phyloP scores from a whole-genome alignment of 768 basidiomycete species.

The Mycena leptocephala region DNA sequence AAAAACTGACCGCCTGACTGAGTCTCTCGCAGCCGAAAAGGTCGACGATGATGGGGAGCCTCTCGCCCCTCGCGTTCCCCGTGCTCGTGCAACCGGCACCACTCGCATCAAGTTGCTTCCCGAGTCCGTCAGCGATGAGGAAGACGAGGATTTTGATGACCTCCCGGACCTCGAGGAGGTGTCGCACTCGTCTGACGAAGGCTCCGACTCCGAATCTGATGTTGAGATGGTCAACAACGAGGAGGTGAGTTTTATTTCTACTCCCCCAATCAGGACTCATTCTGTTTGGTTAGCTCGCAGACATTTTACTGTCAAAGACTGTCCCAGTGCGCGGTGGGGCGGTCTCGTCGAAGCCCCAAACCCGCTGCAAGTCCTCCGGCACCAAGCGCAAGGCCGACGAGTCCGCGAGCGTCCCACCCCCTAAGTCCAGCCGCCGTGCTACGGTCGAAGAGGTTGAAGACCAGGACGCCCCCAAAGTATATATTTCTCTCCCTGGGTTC shows the following conservation, averaged over 20 bases:
- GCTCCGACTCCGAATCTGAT: background rate
- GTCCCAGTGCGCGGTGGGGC: background rate
- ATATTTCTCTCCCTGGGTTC: background rate
- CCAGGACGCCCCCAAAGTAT: background rate
- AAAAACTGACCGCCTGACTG: too few species aligned
- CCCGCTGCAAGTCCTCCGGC: background rate
- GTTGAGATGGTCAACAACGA: background rate
- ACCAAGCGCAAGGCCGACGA: conserved; percentile 6
- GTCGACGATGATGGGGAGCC: too few species aligned
- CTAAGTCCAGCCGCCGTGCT: background rate
- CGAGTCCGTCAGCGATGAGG: background rate
- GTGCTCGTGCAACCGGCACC: background rate
- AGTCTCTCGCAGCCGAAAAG: too few species aligned
- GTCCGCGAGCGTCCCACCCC: background rate
- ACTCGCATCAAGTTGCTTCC: background rate
- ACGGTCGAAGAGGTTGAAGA: conserved; percentile 5
- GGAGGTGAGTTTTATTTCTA: background rate
- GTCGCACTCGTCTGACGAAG: background rate
- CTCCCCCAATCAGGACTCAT: background rate
- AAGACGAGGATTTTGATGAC: background rate
- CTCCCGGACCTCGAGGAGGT: background rate
- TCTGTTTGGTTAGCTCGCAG: background rate
- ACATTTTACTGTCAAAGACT: background rate
- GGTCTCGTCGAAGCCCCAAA: background rate
- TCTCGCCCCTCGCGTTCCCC: too few species aligned